These are phyloP conservation scores for Brasenia schreberi DNA, from an alignment of 164 flowering plant genomes.

Conservation along the genomic window DNA sequence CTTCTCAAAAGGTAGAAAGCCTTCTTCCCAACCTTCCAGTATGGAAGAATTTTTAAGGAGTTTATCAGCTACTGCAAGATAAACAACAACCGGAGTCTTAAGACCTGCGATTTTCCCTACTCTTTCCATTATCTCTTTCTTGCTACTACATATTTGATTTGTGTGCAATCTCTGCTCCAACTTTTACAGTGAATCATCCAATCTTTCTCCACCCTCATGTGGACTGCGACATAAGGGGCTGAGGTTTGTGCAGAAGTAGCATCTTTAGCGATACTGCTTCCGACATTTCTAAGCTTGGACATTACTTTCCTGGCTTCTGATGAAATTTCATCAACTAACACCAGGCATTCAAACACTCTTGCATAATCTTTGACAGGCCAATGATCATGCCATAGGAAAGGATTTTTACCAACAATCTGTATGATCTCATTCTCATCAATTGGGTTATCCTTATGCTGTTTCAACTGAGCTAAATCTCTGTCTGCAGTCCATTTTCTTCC, in stretches of 20 bases:
- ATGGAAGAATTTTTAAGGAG: constrained; percentile 59
- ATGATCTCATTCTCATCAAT: constrained; percentile 42
- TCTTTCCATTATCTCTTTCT: constrained; percentile 64
- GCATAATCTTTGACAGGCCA: constrained; percentile 94
- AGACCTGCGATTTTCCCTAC: constrained; percentile 48
- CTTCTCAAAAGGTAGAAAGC: constrained; percentile 34
- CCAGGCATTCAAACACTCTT: constrained; percentile 68
- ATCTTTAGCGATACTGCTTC: constrained; percentile 7
- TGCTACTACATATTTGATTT: constrained; percentile 71
- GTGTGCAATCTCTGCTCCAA: constrained; percentile 52
- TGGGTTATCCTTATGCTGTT: constrained; percentile 21
- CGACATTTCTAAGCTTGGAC: constrained; percentile 48
- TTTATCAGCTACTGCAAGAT: constrained; percentile 84
- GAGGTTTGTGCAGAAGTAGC: constrained; percentile 15
- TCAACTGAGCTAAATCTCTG: too few species aligned
- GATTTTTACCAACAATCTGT: constrained; percentile 71
- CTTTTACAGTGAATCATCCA: constrained; percentile 99
- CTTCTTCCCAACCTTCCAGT: too few species aligned
- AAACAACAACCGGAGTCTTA: constrained; percentile 37
- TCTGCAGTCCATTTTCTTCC: too few species aligned
- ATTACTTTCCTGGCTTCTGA: constrained; percentile 69
- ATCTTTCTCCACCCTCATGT: constrained; percentile 12
- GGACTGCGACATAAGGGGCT: constrained; percentile 72
- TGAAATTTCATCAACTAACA: constrained; percentile 67
- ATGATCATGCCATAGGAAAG: constrained; percentile 96